These are phyloP conservation scores for Teunomyces panamensis DNA, from an alignment of 805 yeast genomes.

Conservation along the genomic window DNA sequence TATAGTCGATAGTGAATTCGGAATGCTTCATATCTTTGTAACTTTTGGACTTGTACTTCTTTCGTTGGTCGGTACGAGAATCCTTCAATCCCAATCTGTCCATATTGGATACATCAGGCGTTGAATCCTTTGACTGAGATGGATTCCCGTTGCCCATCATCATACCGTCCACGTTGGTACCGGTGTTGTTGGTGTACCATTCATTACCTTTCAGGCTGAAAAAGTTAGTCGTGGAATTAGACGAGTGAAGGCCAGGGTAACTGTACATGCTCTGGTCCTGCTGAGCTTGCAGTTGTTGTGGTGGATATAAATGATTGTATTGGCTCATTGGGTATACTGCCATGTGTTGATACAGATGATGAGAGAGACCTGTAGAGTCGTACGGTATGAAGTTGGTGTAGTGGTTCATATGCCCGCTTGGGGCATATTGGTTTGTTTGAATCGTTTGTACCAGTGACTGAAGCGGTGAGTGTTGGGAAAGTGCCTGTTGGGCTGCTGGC, in stretches of 20 bases:
- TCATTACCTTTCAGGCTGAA: conserved; percentile 1
- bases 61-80: neutral
- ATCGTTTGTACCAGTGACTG: conserved; percentile 1
- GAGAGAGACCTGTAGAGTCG: neutral
- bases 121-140: neutral
- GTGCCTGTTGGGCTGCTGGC: conserved; percentile 1
- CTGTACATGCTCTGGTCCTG: conserved; percentile 4
- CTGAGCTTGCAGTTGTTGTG: conserved; percentile 6
- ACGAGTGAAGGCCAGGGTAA: conserved; percentile 5
- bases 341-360: conserved; percentile 3
- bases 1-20: conserved; percentile 25
- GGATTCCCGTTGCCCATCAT: neutral
- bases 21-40: conserved; percentile 9
- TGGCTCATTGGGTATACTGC: conserved; percentile 1
- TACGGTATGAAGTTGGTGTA: conserved; percentile 24
- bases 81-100: neutral
- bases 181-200: neutral
- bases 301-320: neutral
- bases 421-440: conserved; percentile 3
- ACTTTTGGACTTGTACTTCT: conserved; percentile 6
- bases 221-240: conserved; percentile 6
- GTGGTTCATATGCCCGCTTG: conserved; percentile 21
- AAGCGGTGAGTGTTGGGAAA: conserved; percentile 6
- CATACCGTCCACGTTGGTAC: neutral
- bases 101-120: neutral